Percentiles rank a stretch among this genome's conserved stretches.
phyloP scores from a whole-genome alignment of 2,329 filamentous ascomycete species.

The Thermothelomyces thermophilus region DNA sequence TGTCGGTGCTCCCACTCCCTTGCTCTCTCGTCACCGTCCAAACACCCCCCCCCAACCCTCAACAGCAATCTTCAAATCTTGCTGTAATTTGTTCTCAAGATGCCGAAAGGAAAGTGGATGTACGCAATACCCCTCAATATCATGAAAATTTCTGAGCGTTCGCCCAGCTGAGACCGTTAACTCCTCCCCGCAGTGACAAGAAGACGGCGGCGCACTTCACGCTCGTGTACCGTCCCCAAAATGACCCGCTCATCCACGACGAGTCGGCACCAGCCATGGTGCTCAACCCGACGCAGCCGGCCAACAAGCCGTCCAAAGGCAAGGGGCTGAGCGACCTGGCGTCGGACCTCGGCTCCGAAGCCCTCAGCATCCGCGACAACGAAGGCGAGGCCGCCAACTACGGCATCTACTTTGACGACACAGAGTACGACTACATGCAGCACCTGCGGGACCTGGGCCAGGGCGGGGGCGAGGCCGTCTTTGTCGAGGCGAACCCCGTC shows the following conservation, averaged over 20 bases:
- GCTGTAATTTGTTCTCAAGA: conserved; percentile 38
- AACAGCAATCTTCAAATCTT: not conserved
- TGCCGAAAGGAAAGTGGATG: conserved; percentile 75
- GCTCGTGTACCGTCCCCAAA: conserved; percentile 91
- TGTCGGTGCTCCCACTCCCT: too few relatives aligned
- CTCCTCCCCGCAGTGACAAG: conserved; percentile 58
- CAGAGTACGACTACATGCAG: conserved; percentile 98
- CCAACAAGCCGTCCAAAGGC: conserved; percentile 43
- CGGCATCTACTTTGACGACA: conserved; percentile 92
- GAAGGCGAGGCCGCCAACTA: conserved; percentile 94
- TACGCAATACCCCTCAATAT: conserved; percentile 27
- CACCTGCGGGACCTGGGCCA: conserved; percentile 83
- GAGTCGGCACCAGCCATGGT: conserved; percentile 82
- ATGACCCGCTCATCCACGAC: conserved; percentile 96
- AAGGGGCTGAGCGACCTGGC: conserved; percentile 70
- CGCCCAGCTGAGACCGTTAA: not conserved
- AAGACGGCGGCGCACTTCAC: conserved; percentile 89
- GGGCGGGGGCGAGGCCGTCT: conserved; percentile 69
- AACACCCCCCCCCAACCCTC: not conserved
- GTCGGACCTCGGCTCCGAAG: conserved; percentile 65
- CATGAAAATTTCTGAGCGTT: not conserved
- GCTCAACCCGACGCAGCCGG: conserved; percentile 59
- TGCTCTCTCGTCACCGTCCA: too few relatives aligned
- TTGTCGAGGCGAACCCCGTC: conserved; percentile 66
- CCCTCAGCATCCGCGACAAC: conserved; percentile 66